phyloP scores from a whole-genome alignment of 305 asterid species.

The Plantago rigida region DNA sequence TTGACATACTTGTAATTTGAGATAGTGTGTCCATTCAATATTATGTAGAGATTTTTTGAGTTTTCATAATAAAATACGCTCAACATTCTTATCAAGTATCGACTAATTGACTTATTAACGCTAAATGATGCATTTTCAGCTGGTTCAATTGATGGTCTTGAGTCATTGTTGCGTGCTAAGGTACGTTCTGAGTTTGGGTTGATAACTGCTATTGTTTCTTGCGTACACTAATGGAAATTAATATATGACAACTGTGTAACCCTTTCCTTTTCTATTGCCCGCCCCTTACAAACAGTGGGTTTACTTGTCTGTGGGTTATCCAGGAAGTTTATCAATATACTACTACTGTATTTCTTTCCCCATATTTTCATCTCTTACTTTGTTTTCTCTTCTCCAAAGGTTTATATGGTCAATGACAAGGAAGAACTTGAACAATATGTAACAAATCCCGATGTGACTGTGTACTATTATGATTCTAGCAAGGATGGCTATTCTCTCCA shows the following conservation, averaged over 20 bases:
- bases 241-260: neutral
- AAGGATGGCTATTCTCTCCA: constrained; percentile 31
- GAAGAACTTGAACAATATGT: constrained; percentile 62
- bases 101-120: constrained; percentile 7
- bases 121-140: constrained; percentile 43
- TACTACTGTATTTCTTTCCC: constrained; percentile 6
- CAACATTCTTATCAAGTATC: constrained; percentile 13
- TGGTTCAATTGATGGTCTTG: constrained; percentile 81
- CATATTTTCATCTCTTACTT: constrained; percentile 22
- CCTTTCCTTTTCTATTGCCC: neutral
- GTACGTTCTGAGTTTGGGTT: constrained; percentile 35
- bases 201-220: constrained; percentile 16
- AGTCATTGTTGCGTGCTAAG: constrained; percentile 77
- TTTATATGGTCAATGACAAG: constrained; percentile 71
- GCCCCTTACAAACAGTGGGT: neutral
- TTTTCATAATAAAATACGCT: constrained; percentile 7
- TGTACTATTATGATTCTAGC: constrained; percentile 50
- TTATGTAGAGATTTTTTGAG: constrained; percentile 14
- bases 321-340: neutral
- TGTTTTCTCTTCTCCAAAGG: constrained; percentile 35
- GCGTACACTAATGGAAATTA: constrained; percentile 12
- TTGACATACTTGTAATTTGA: constrained; percentile 3
- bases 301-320: neutral
- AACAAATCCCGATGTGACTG: constrained; percentile 61
- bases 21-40: constrained; percentile 9